Conservation (phyloP, 2,329 filamentous ascomycete species). For the Mariannaea elegans region DNA sequence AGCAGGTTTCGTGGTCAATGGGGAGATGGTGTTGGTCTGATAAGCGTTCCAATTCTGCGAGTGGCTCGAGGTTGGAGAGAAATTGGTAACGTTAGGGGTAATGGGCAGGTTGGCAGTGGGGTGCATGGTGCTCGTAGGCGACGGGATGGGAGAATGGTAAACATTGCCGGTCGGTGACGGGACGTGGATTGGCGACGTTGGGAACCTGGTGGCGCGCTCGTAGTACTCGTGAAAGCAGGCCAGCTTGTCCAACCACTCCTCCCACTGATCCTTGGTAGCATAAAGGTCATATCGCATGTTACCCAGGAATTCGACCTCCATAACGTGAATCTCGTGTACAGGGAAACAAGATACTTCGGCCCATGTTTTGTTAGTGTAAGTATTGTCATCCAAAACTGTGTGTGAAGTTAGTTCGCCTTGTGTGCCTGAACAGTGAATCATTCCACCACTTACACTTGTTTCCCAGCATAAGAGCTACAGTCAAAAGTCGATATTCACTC, state of each 20-base stretch:
- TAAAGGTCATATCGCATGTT: conserved; percentile 97
- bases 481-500: conserved; percentile 92
- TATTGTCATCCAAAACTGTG: conserved; percentile 92
- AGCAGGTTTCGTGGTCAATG: conserved; percentile 58
- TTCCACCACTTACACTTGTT: conserved; percentile 80
- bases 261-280: conserved; percentile 87
- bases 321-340: conserved; percentile 95
- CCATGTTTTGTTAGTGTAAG: conserved; percentile 99
- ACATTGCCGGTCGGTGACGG: conserved; percentile 51
- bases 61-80: conserved; percentile 52
- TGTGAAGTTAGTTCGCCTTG: conserved; percentile 39
- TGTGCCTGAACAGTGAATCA: not conserved
- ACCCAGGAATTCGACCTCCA: conserved; percentile 99
- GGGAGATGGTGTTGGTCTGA: conserved; percentile 54
- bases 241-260: conserved; percentile 84
- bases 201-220: conserved; percentile 68
- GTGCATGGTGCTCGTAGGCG: conserved; percentile 54
- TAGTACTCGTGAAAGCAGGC: conserved; percentile 86
- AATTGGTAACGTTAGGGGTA: conserved; percentile 47
- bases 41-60: conserved; percentile 52
- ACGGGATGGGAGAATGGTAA: conserved; percentile 58
- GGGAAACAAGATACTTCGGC: conserved; percentile 95
- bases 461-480: conserved; percentile 94
- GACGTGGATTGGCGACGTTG: conserved; percentile 52
- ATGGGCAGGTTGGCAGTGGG: conserved; percentile 42